A percentile compares a stretch with the other conserved stretches of the same genome.
phyloP scores from a whole-genome alignment of 2,329 filamentous ascomycete species.

The Pseudogymnoascus sp. region DNA sequence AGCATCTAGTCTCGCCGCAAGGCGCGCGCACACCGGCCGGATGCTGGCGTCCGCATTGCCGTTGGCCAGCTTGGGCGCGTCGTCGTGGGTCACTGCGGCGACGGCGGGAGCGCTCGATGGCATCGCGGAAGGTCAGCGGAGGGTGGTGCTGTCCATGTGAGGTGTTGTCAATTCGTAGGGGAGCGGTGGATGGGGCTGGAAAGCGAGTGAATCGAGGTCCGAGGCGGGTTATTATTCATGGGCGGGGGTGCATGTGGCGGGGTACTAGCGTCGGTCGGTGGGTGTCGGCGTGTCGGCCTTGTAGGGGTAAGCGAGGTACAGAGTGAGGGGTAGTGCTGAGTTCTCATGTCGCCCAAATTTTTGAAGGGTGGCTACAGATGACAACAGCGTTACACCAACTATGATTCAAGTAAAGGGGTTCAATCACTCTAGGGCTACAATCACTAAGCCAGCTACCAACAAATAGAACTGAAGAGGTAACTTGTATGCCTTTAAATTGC shows the following conservation, averaged over 20 bases:
- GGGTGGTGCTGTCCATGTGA: not conserved
- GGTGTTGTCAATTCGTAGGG: not conserved
- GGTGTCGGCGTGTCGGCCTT: not conserved
- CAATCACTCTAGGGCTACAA: too few species aligned
- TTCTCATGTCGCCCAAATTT: not conserved
- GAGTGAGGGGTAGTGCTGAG: not conserved
- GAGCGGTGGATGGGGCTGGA: not conserved
- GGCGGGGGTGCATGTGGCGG: constrained; percentile 3
- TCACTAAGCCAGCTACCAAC: too few species aligned
- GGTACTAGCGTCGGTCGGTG: not conserved
- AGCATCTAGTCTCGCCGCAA: constrained; percentile 21
- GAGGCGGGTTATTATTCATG: constrained; percentile 2
- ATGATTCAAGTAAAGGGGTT: too few species aligned
- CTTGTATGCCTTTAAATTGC: too few species aligned
- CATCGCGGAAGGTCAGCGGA: constrained; percentile 2
- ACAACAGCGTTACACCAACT: too few species aligned
- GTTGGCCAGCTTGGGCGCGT: constrained; percentile 2
- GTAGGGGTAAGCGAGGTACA: constrained; percentile 5
- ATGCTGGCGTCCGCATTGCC: constrained; percentile 14
- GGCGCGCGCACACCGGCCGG: constrained; percentile 19
- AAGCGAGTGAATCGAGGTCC: not conserved
- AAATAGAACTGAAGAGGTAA: too few species aligned
- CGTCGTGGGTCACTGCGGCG: not conserved
- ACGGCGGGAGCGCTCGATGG: constrained; percentile 4
- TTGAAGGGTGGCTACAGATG: too few species aligned